Base-by-base conservation (phyloP, 2,329 filamentous ascomycete genomes). In the Diaporthe eres region DNA sequence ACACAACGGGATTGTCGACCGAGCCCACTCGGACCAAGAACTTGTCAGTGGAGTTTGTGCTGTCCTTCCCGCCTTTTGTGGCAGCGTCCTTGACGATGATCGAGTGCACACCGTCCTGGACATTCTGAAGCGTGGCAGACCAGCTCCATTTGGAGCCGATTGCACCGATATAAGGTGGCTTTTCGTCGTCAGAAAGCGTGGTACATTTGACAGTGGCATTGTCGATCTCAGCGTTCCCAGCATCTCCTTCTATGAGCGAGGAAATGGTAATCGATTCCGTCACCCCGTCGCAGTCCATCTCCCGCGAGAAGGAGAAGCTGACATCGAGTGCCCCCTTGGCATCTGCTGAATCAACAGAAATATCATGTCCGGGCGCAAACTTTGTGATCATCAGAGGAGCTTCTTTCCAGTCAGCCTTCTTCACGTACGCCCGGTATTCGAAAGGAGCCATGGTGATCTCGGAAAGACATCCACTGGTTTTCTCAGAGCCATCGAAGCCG, bases 11-110 rank as follows among this genome's bases (percentile, higher is more conserved):
- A 79, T 93, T 93, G 75, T 89, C 85, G 5, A 79, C 79, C 76
- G 88, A 85, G 55, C 91, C 91, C 70, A 92, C 85, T 28, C 91
- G 89, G 78, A 93, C 84, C 77, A 93, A 83, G 81, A 93, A 92
- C 75, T 89, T 88, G 77, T 93, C 91, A 22, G 86, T 82, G 0
- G 90, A 85, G 68, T 87, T 84, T 0, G 90, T 92, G n/a, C 83
- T 83, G 5, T 80, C 81, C n/a, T 82, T 84, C 3, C 85, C 86
- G 34, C 83, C 82, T 8, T 81, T 80, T 51, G 84, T 86, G 3
- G 86, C 85, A 22, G 87, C 86, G 77, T 92, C 92, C 70, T 85
- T 87, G 63, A 93, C 83, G 0, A 88, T 91, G 74, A 93, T 80
- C 42, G 86, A 85, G 79, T 93, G 90, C 19, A 93, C 84, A 39